Evolutionary conservation across 1,139 yeast genomes (phyloP).

Genomic region (Kodamaea sp.): DNA sequence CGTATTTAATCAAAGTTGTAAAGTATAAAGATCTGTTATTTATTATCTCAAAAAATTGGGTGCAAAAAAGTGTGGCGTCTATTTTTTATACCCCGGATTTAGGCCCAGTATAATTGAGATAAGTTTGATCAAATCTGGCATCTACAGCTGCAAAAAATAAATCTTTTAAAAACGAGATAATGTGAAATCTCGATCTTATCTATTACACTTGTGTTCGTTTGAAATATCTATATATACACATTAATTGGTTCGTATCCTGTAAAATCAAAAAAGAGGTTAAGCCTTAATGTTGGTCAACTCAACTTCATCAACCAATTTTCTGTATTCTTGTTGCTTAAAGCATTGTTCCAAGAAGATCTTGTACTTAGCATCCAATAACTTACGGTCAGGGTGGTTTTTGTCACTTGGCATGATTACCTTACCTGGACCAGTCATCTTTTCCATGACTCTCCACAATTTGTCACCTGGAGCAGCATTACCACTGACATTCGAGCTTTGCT

Average conservation of each 20-base stretch:
- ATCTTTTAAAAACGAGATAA: no score
- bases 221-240: no score
- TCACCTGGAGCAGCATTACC: conserved; percentile 40
- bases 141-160: no score
- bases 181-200: no score
- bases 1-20: no score
- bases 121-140: no score
- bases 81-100: neutral
- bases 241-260: no score
- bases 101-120: no score
- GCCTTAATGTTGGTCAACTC: conserved; percentile 34
- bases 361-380: conserved; percentile 72
- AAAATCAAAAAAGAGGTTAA: neutral
- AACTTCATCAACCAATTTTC: conserved; percentile 61
- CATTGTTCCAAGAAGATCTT: conserved; percentile 86
- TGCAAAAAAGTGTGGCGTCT: conserved; percentile 2
- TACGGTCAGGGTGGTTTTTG: conserved; percentile 57
- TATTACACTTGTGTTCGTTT: no score
- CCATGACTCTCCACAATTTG: conserved; percentile 83
- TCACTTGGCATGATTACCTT: conserved; percentile 67
- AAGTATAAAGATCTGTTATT: no score
- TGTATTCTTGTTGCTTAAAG: conserved; percentile 69
- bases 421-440: conserved; percentile 78
- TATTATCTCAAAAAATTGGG: no score
- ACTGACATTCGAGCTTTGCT: conserved; percentile 17